Evolutionary conservation across 768 basidiomycete genomes (phyloP).

Genomic region (Lactifluus echinatus): DNA sequence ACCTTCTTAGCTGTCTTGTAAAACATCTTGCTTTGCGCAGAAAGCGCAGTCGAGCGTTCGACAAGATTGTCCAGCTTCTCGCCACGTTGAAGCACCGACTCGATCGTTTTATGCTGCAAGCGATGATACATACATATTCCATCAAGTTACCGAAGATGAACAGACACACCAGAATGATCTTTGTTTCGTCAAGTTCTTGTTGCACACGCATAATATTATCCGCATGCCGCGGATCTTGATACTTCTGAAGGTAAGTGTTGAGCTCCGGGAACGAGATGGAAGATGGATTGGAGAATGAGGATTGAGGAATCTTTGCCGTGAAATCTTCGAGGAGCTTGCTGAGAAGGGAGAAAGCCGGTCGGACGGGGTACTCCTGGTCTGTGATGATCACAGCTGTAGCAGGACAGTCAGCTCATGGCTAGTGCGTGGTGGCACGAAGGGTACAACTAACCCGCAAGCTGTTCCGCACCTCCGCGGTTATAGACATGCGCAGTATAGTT

Average conservation of each 20-base stretch:
- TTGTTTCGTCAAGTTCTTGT: constrained; percentile 96
- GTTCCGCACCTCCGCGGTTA: constrained; percentile 79
- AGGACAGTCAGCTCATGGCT: constrained; percentile 5
- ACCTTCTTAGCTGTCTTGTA: constrained; percentile 99
- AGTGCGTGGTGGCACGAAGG: constrained; percentile 3
- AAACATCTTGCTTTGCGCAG: constrained; percentile 93
- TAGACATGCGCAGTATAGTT: constrained; percentile 90
- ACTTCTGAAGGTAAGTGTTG: constrained; percentile 74
- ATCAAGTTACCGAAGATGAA: background rate
- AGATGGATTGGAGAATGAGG: constrained; percentile 54
- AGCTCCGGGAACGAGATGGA: constrained; percentile 72
- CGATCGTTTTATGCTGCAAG: constrained; percentile 94
- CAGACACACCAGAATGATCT: constrained; percentile 82
- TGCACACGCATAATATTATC: constrained; percentile 99
- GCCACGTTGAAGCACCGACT: constrained; percentile 90
- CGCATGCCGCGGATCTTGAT: constrained; percentile 94
- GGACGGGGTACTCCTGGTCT: constrained; percentile 92
- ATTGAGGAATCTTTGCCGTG: constrained; percentile 64
- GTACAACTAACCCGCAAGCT: constrained; percentile 60
- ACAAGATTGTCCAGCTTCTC: constrained; percentile 96
- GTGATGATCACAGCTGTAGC: constrained; percentile 78
- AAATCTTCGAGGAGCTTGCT: constrained; percentile 94
- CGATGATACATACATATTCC: background rate
- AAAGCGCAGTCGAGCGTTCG: constrained; percentile 83
- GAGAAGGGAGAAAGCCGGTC: constrained; percentile 92